Evolutionary conservation across 176 grass and related monocot species (phyloP), one percentile per base, ranked within the genome.

Genomic region (Eragrostis curvula): DNA sequence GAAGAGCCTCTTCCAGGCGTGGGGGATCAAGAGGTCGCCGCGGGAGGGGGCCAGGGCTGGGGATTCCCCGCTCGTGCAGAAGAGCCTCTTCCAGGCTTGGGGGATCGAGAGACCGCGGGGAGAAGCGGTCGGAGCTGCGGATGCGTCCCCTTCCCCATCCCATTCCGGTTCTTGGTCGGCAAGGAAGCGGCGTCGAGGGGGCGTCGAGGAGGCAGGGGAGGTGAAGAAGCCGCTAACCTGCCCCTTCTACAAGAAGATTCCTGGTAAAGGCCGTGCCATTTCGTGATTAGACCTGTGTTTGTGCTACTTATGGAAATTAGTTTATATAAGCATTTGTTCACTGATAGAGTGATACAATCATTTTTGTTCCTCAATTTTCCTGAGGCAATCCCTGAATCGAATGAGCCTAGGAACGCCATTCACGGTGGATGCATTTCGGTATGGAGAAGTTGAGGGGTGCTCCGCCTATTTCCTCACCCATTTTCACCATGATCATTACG

Each of bases 41-140:
- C 41, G 61, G 51, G 25, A 80, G 24, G 59, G 66, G 66, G 62
- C 17, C 42, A 66, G 50, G 82, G 50, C 14, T 12, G 64, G 64
- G 64, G 64, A 68, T 55, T 69, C 78, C 20, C 60, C 79, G 2
- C 42, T 92, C 39, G 87, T 92, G 15, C 85, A 92, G 72, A 95
- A 73, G 78, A 92, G 77, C 77, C 85, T 95, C 59, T 84, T 95
- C 85, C 90, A 95, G 88, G 88, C 88, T 32, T 95, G 93, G 93
- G 90, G 90, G 3, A 79, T 95, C 77, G 55, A 86, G 51, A 90
- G 71, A 28, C 74, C 29, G 10, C 15, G 7, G 71, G 23, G 42
- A 20, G 47, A 23, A n/a, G 25, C 23, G 7, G 18, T 39, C 8
- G 23, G 50, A 32, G 39, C 28, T 81, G 47, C 15, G 11, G 58